Base-by-base conservation (phyloP, 495 filamentous ascomycete genomes). In the Daldinia caldariorum region DNA sequence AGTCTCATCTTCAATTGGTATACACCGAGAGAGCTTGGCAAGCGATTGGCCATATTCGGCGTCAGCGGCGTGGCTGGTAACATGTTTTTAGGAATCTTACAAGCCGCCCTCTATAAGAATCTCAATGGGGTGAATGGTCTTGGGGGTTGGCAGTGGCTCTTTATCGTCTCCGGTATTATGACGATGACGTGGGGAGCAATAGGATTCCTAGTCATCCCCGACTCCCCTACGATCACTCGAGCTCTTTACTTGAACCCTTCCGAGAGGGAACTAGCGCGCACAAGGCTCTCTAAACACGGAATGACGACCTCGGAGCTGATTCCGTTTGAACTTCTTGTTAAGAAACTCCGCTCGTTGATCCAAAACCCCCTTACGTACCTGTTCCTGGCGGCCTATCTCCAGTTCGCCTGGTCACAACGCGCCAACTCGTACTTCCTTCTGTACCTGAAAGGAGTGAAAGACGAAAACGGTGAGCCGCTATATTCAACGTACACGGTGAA, bases 41-140 rank as follows among this genome's bases (percentile, higher is more conserved):
- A 83, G 59, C 75, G 79, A n/a, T 73, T 55, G 5, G 68, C 61
- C 22, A 75, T 83, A n/a, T 82, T 81, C 65, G 74, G 72, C 18
- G 54, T 65, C 9, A 67, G 72, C 6, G 67, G 66, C 1, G 59
- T 50, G 9, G 67, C 69, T 8, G 81, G 78, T 0, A 75, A 69
- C 31, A 82, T 87, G 80, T 83, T 86, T 63, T 81, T 79, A 1
- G 85, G 85, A 0, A 86, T 84, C 65, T 70, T 88, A 0, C 85
- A 85, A 79, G 81, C 83, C 0, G 83, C 77, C 0, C 83, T 85
- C 1, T 86, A 83, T 61, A 75, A 76, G 4, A 74, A 75, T 34
- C 71, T 87, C 0, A 80, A 78, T 16, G 83, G 84, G 2, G 63
- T 66, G n/a, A 71, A 74, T 22, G 84, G 84, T n/a, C 78, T 82